Conservation (phyloP, 73 alveolate species). For the Blepharisma japonicum region DNA sequence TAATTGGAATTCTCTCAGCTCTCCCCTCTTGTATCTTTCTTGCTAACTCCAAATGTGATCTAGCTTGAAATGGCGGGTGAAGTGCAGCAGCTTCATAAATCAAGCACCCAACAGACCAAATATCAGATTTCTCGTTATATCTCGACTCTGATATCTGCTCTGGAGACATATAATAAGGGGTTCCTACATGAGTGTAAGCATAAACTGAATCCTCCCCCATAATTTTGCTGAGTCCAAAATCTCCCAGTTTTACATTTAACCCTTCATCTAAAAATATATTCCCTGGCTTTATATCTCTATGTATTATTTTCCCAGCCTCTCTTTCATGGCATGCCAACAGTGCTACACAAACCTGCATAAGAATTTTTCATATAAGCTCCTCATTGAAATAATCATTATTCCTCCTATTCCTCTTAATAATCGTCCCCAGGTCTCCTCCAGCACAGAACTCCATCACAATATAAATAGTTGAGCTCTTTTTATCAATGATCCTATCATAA, state of each 20-base stretch:
- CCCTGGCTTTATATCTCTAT: slow-evolving; percentile 91
- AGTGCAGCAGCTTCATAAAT: slow-evolving; percentile 85
- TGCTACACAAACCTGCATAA: slow-evolving; percentile 81
- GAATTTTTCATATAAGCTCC: slow-evolving; percentile 89
- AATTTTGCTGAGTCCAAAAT: slow-evolving; percentile 89
- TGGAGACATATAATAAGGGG: slow-evolving; percentile 98
- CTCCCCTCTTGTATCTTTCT: slow-evolving; percentile 79
- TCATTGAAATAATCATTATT: slow-evolving; percentile 74
- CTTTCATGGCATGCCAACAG: slow-evolving; percentile 83
- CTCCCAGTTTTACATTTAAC: slow-evolving; percentile 85
- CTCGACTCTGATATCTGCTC: slow-evolving; percentile 89
- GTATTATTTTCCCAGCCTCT: slow-evolving; percentile 74
- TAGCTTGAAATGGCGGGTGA: slow-evolving; percentile 90
- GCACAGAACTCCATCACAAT: slow-evolving; percentile 96
- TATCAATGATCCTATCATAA: slow-evolving; percentile 89
- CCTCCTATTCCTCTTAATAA: slow-evolving; percentile 69
- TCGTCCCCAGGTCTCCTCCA: slow-evolving; percentile 90
- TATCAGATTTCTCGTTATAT: slow-evolving; percentile 95
- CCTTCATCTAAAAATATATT: slow-evolving; percentile 81
- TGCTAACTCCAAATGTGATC: slow-evolving; percentile 80
- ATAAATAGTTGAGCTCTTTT: slow-evolving; percentile 70
- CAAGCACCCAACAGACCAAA: slow-evolving; percentile 94
- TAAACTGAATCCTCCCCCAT: slow-evolving; percentile 77
- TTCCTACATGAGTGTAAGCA: slow-evolving; percentile 96
- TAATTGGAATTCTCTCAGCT: slow-evolving; percentile 64